Conservation (phyloP, 2,329 filamentous ascomycete species). For the Sporothrix brasiliensis region DNA sequence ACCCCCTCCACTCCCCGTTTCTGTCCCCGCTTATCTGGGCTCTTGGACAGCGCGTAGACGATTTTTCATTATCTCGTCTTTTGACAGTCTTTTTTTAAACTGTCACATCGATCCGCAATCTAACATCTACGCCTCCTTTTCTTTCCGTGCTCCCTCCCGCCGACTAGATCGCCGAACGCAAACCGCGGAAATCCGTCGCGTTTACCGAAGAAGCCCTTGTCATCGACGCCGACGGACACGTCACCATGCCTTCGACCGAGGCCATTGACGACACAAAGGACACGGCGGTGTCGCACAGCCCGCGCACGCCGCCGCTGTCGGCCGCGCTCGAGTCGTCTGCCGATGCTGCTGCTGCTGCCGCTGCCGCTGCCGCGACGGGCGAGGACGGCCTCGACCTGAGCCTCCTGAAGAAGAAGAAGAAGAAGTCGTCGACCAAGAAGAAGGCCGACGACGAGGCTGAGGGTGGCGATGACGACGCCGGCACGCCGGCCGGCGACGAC, state of each 20-base stretch:
- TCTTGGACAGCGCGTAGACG: conserved; percentile 19
- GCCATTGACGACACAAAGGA: conserved; percentile 73
- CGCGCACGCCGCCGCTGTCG: conserved; percentile 65
- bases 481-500: conserved; percentile 62
- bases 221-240: conserved; percentile 85
- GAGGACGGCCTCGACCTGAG: conserved; percentile 69
- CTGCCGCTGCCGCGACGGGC: conserved; percentile 43
- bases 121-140: conserved; percentile 5
- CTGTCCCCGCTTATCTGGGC: conserved; percentile 30
- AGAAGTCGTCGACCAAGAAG: conserved; percentile 52
- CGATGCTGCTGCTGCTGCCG: conserved; percentile 47
- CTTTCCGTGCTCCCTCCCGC: background rate
- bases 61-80: conserved; percentile 29
- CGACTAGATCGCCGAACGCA: conserved; percentile 34
- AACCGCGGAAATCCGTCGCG: conserved; percentile 73
- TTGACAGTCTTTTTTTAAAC: too few species aligned
- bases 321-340: conserved; percentile 59
- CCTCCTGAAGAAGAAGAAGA: conserved; percentile 61
- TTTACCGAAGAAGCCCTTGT: conserved; percentile 87
- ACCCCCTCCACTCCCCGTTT: conserved; percentile 17
- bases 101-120: background rate
- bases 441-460: conserved; percentile 57
- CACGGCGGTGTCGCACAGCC: conserved; percentile 77
- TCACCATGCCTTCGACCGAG: conserved; percentile 70
- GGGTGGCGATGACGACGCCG: conserved; percentile 48